Conservation (phyloP, 495 filamentous ascomycete species). For the Hypoxylon trugodes region DNA sequence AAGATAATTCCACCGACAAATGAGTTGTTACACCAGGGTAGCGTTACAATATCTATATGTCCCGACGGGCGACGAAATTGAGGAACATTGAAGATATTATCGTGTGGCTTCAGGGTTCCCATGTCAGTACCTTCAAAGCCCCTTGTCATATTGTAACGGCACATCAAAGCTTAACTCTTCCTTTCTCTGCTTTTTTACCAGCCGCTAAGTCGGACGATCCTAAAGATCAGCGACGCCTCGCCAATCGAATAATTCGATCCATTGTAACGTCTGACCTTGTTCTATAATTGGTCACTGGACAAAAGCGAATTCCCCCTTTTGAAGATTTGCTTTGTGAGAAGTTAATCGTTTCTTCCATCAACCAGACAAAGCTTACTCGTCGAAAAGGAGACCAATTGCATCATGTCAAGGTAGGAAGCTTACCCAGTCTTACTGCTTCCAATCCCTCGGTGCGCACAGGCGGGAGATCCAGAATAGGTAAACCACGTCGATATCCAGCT, state of each 20-base stretch:
- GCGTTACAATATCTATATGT: background rate
- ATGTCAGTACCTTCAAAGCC: slow-evolving; percentile 5
- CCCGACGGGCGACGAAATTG: background rate
- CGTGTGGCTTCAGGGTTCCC: slow-evolving; percentile 13
- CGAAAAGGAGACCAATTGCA: no score
- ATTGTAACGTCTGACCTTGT: no score
- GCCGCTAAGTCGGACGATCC: slow-evolving; percentile 23
- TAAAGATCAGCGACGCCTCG: slow-evolving; percentile 10
- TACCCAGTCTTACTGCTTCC: no score
- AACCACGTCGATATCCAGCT: no score
- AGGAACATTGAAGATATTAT: background rate
- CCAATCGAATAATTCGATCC: background rate
- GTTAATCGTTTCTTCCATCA: no score
- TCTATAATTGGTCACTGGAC: background rate
- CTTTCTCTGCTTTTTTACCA: no score
- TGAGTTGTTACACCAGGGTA: slow-evolving; percentile 6
- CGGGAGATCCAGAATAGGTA: no score
- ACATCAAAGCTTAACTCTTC: slow-evolving; percentile 37
- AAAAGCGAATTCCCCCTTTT: background rate
- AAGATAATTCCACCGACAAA: slow-evolving; percentile 12
- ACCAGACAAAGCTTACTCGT: no score
- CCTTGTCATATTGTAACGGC: slow-evolving; percentile 25
- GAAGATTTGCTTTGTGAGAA: background rate
- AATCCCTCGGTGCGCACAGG: no score
- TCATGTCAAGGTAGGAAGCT: no score